A percentile compares a stretch with the other conserved stretches of the same genome.
Evolutionary conservation across 768 basidiomycete genomes (phyloP).

Genomic region (Tricholoma bakamatsutake): DNA sequence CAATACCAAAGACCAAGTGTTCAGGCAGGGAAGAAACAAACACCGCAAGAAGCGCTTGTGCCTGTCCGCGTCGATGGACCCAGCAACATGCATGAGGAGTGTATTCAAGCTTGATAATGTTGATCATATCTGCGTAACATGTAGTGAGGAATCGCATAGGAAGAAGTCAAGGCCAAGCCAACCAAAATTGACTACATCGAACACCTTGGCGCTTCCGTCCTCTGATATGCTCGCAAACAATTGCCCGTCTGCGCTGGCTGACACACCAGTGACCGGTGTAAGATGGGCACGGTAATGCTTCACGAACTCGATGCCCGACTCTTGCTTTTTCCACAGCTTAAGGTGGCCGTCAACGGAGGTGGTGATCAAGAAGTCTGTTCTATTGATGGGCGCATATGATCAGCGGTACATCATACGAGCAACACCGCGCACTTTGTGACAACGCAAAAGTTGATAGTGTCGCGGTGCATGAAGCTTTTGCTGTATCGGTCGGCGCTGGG

Average conservation of each 20-base stretch:
- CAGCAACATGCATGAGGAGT: constrained; percentile 88
- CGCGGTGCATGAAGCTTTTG: constrained; percentile 98
- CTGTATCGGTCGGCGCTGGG: constrained; percentile 91
- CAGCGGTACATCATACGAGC: neutral
- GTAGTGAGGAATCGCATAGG: neutral
- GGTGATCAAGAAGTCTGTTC: constrained; percentile 91
- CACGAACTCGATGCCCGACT: constrained; percentile 92
- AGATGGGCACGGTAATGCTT: constrained; percentile 96
- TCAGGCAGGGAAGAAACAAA: constrained; percentile 27
- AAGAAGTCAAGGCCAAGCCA: constrained; percentile 20
- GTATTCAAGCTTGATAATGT: constrained; percentile 88
- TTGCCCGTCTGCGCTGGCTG: constrained; percentile 87
- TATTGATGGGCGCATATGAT: constrained; percentile 22
- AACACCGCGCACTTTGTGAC: constrained; percentile 71
- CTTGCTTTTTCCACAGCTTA: constrained; percentile 99
- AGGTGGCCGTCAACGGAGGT: constrained; percentile 93
- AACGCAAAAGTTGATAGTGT: constrained; percentile 81
- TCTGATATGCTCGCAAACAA: constrained; percentile 89
- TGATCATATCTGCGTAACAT: constrained; percentile 83
- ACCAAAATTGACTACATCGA: constrained; percentile 99
- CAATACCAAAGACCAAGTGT: constrained; percentile 10
- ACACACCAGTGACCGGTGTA: constrained; percentile 69
- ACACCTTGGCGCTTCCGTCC: constrained; percentile 90
- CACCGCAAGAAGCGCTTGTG: constrained; percentile 85
- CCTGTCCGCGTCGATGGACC: constrained; percentile 88